Percentiles rank a stretch among this genome's conserved stretches.
phyloP scores from a whole-genome alignment of 768 basidiomycete species.

The Agaricus subrufescens region DNA sequence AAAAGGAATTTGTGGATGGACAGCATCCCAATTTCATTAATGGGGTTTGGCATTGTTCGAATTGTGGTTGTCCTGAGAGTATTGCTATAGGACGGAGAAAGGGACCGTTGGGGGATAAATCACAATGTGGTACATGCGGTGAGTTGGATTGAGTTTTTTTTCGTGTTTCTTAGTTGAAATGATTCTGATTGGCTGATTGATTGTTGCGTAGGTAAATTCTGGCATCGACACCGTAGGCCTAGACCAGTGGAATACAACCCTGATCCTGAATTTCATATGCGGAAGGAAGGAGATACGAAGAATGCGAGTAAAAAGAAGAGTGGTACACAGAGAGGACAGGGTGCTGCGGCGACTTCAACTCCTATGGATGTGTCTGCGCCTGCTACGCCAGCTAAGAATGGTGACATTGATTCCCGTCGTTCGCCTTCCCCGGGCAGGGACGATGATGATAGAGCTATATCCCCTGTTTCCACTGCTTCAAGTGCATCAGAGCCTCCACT shows the following conservation, averaged over 20 bases:
- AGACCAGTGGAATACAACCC: constrained; percentile 78
- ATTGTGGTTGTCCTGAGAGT: constrained; percentile 86
- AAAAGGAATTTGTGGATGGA: constrained; percentile 77
- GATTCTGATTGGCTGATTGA: constrained; percentile 7
- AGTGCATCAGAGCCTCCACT: constrained; percentile 72
- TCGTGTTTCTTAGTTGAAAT: neutral
- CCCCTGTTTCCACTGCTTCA: constrained; percentile 69
- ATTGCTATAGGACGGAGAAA: constrained; percentile 85
- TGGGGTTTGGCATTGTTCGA: constrained; percentile 93
- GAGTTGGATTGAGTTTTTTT: constrained; percentile 24
- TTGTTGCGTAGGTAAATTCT: constrained; percentile 67
- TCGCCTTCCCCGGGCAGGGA: constrained; percentile 18
- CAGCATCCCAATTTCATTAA: constrained; percentile 79
- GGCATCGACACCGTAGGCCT: constrained; percentile 81
- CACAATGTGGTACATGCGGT: constrained; percentile 93
- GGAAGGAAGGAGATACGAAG: constrained; percentile 53
- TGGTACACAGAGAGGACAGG: constrained; percentile 44
- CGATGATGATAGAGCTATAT: constrained; percentile 57
- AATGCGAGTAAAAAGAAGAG: constrained; percentile 50
- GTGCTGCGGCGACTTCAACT: constrained; percentile 41
- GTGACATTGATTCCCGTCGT: constrained; percentile 29
- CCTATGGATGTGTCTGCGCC: constrained; percentile 32
- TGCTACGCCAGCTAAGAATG: constrained; percentile 39
- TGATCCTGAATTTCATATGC: constrained; percentile 65
- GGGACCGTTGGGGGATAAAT: constrained; percentile 86